Evolutionary conservation across 129 eudicot species (phyloP), one percentile per base, ranked within the genome.

Genomic region (Flaveria trinervia): DNA sequence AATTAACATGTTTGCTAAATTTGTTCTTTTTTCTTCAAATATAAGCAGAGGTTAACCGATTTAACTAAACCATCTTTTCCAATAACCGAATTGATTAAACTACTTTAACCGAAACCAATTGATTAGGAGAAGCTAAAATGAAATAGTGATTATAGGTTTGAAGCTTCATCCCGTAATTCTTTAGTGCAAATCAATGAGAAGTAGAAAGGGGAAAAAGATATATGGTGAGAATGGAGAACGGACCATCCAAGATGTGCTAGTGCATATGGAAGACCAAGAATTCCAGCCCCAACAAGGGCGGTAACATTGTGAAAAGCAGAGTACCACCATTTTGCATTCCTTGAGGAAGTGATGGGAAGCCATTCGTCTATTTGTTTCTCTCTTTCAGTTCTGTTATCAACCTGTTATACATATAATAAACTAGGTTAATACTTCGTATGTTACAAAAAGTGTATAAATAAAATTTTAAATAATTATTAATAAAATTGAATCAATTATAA

Each of bases 181-280:
- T 36, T 36, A 36, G 41, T 36, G 41, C 50, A 2, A 45, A 45
- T 45, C 14, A 45, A 45, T 0, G 2, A 45, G 14, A 45, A 11
- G 0, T 11, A 36, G 3, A 10, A 26, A 16, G 26, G 30, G 28
- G 15, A 6, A 49, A 49, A 49, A 49, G 59, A 44, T 45, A 64
- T 9, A 6, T 9, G 20, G 71, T 0, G 30, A 44, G 49, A 62
- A 8, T 20, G 18, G 30, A 65, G 48, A 66, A 82, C 71, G 15
- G 61, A 88, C 93, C 93, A 88, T 81, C 93, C 93, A 26, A 88
- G 87, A 52, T 85, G 83, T 30, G 93, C 76, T 83, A 88, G 71
- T 70, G 93, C 90, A 54, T 85, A 82, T 0, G 93, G 93, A 78
- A 88, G 90, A 55, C 92, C 81, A 54, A 88, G 92, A 71, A 88